Evolutionary conservation across 2,329 filamentous ascomycete genomes (phyloP), one percentile per base, ranked within the genome.

Genomic region (Trichophyton simii): DNA sequence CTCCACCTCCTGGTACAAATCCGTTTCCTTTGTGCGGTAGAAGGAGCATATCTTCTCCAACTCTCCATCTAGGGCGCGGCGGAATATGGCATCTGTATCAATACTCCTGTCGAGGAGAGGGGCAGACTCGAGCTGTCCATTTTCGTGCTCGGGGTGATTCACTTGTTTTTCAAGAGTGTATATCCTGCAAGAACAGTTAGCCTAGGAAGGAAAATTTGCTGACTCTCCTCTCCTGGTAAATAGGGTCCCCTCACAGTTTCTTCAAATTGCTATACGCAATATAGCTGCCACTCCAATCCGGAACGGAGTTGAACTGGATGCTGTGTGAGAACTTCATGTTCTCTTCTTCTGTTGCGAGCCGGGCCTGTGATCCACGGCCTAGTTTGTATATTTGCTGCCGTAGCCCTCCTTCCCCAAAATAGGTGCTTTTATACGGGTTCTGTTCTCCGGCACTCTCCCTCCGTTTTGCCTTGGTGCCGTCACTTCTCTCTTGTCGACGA

Each of bases 241-340:
- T 31, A 55, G 44, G 38, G 68, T 72, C 36, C 52, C 80, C 88
- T 71, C 75, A 95, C 90, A 96, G 83, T 80, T 99, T 99, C 81
- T 99, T 99, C 68, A 99, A 83, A 71, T 96, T 97, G 78, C 91
- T 96, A 77, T 99, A 99, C 63, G 91, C 89, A 72, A 99, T 95
- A 76, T 99, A 99, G 76, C 97, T 86, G 70, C 87, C 91, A 79
- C 90, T 96, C 94, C 94, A 99, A 77, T 99, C 94, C n/a, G 94
- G 94, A 68, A 99, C 94, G 65, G 94, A 91, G 79, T 99, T 99
- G 79, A 99, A 99, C 80, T 99, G 94, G 69, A 99, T 87, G 77
- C 92, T 97, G 75, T 99, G 94, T 18, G 92, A 97, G 81, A 99
- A 99, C 86, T 97, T 97, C 94, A 99, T 99, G 72, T 90, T 89